Evolutionary conservation across 2,329 filamentous ascomycete species (phyloP).

Genomic region (Dactylella cylindrospora): DNA sequence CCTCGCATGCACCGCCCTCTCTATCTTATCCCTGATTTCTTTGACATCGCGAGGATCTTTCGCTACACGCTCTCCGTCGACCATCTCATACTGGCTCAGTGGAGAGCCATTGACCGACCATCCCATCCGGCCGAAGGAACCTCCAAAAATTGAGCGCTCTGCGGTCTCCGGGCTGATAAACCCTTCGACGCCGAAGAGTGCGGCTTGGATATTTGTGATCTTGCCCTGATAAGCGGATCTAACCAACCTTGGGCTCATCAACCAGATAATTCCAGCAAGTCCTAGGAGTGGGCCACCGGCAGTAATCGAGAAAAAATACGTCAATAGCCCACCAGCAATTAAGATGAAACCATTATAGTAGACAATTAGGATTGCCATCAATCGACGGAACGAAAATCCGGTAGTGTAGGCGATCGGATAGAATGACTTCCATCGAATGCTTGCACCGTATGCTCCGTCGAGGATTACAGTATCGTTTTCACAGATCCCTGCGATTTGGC

Average conservation of each 20-base stretch:
- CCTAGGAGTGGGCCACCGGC: neutral
- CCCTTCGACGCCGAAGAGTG: slow-evolving; percentile 52
- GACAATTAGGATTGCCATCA: neutral
- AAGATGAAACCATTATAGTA: neutral
- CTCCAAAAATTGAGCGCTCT: slow-evolving; percentile 50
- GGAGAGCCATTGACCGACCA: slow-evolving; percentile 50
- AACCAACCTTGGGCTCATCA: slow-evolving; percentile 48
- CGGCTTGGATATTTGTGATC: slow-evolving; percentile 49
- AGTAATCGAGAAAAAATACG: neutral
- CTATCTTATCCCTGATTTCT: slow-evolving; percentile 48
- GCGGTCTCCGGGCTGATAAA: slow-evolving; percentile 50
- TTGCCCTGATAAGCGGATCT: slow-evolving; percentile 50
- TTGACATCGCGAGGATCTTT: slow-evolving; percentile 48
- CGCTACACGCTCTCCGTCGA: slow-evolving; percentile 49
- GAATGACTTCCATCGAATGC: slow-evolving; percentile 51
- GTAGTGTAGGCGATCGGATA: slow-evolving; percentile 43
- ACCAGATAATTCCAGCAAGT: slow-evolving; percentile 21
- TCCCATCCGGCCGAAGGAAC: slow-evolving; percentile 49
- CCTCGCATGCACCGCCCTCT: slow-evolving; percentile 48
- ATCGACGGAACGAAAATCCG: neutral
- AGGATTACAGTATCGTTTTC: slow-evolving; percentile 52
- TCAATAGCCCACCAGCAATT: neutral
- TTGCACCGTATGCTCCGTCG: slow-evolving; percentile 51
- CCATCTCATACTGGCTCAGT: slow-evolving; percentile 48
- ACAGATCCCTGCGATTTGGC: slow-evolving; percentile 51